These are phyloP conservation scores for Fusarium sp. DNA, from an alignment of 2,329 filamentous ascomycete species.

Conservation along the genomic window DNA sequence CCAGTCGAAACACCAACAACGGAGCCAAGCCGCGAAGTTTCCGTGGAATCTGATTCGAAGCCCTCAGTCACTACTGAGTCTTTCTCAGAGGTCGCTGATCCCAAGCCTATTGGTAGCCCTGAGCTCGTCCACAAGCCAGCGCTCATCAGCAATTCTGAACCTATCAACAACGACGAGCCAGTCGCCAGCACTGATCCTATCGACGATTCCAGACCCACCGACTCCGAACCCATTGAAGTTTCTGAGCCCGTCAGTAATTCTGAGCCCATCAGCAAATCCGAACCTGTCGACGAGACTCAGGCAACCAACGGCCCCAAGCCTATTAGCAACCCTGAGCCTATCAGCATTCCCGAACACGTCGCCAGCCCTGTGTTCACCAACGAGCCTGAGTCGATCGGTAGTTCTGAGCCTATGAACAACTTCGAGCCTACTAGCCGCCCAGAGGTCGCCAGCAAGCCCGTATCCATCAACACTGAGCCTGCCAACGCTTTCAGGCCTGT, in stretches of 20 bases:
- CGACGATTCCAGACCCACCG: not conserved
- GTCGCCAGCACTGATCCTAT: not conserved
- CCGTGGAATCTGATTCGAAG: not conserved
- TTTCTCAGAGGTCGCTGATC: not conserved
- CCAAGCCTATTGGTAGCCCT: not conserved
- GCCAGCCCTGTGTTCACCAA: not conserved
- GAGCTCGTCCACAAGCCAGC: not conserved
- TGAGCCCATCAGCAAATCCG: not conserved
- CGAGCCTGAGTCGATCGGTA: not conserved
- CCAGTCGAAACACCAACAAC: not conserved
- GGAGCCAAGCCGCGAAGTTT: not conserved
- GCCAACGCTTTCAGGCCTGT: not conserved
- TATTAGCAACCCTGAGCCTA: not conserved
- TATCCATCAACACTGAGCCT: not conserved
- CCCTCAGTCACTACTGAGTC: not conserved
- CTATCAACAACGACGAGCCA: not conserved
- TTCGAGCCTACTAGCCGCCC: not conserved
- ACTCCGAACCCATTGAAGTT: no score
- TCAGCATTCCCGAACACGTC: not conserved
- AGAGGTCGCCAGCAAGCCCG: not conserved
- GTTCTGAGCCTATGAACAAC: not conserved
- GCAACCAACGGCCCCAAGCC: no score
- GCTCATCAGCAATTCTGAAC: not conserved
- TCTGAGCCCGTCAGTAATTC: not conserved
- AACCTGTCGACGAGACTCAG: not conserved